Evolutionary conservation across 1,139 yeast genomes (phyloP).

Genomic region (Geotrichum bryndzae): DNA sequence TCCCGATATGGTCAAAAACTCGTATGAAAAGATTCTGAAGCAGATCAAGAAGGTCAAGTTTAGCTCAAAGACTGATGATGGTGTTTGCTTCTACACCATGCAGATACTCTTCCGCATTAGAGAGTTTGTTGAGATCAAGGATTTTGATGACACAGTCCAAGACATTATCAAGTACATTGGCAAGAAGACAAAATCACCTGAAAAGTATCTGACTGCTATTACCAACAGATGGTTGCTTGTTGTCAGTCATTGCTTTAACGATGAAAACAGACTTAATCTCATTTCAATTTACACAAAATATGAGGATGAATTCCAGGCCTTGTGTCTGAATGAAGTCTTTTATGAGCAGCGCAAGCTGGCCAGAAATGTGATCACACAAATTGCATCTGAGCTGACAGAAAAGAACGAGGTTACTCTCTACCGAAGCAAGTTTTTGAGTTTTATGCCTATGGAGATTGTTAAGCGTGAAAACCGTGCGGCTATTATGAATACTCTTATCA

Average conservation of each 20-base stretch:
- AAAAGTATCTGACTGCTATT: conserved; percentile 18
- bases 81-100: conserved; percentile 18
- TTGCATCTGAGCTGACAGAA: conserved; percentile 8
- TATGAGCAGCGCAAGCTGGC: conserved; percentile 24
- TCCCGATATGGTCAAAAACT: conserved; percentile 18
- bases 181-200: conserved; percentile 15
- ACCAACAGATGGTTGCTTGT: conserved; percentile 28
- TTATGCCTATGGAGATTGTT: conserved; percentile 17
- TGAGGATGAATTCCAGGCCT: conserved; percentile 16
- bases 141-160: conserved; percentile 19
- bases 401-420: background rate
- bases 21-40: conserved; percentile 6
- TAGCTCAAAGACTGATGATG: conserved; percentile 15
- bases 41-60: conserved; percentile 17
- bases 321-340: conserved; percentile 22
- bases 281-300: conserved; percentile 20
- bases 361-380: conserved; percentile 17
- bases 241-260: conserved; percentile 20
- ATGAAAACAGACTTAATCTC: conserved; percentile 19
- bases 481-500: conserved; percentile 6
- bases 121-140: conserved; percentile 21
- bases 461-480: conserved; percentile 12
- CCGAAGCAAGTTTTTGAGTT: conserved; percentile 12
- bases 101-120: conserved; percentile 24
- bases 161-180: conserved; percentile 19